Evolutionary conservation across 768 basidiomycete genomes (phyloP).

Genomic region (Termitomyces sp.): DNA sequence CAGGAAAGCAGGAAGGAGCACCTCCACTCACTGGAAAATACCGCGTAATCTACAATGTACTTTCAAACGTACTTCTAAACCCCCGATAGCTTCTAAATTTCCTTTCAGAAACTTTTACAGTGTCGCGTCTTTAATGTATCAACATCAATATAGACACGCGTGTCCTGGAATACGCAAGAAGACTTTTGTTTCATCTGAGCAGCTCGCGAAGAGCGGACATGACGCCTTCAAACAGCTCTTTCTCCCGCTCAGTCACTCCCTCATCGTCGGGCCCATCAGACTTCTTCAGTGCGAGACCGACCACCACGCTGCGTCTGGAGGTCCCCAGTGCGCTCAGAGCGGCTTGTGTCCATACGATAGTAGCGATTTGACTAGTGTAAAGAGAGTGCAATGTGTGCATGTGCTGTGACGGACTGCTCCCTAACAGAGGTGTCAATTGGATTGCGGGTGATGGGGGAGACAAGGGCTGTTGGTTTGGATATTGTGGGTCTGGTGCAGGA

Average conservation of each 20-base stretch:
- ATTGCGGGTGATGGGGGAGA: constrained; percentile 71
- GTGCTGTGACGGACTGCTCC: constrained; percentile 67
- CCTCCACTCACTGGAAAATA: constrained; percentile 45
- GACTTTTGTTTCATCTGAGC: constrained; percentile 21
- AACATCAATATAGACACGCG: neutral
- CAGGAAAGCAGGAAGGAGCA: constrained; percentile 28
- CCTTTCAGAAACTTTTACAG: neutral
- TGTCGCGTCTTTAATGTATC: neutral
- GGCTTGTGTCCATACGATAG: constrained; percentile 70
- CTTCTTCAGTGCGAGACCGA: constrained; percentile 69
- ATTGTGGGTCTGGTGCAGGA: constrained; percentile 32
- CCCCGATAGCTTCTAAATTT: neutral
- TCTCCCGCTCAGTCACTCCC: constrained; percentile 38
- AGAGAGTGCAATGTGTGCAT: constrained; percentile 72
- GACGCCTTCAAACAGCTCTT: constrained; percentile 44
- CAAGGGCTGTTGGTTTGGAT: constrained; percentile 36
- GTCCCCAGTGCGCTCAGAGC: constrained; percentile 37
- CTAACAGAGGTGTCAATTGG: constrained; percentile 75
- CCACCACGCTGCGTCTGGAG: constrained; percentile 59
- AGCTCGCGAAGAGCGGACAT: constrained; percentile 46
- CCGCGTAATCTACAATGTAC: constrained; percentile 1
- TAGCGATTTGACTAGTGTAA: constrained; percentile 86
- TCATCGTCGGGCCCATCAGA: constrained; percentile 22
- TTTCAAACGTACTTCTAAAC: neutral
- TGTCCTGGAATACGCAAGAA: neutral